A percentile compares a stretch with the other conserved stretches of the same genome.
These are phyloP conservation scores for Datisca glomerata DNA, from an alignment of 306 rosid species.

Conservation along the genomic window DNA sequence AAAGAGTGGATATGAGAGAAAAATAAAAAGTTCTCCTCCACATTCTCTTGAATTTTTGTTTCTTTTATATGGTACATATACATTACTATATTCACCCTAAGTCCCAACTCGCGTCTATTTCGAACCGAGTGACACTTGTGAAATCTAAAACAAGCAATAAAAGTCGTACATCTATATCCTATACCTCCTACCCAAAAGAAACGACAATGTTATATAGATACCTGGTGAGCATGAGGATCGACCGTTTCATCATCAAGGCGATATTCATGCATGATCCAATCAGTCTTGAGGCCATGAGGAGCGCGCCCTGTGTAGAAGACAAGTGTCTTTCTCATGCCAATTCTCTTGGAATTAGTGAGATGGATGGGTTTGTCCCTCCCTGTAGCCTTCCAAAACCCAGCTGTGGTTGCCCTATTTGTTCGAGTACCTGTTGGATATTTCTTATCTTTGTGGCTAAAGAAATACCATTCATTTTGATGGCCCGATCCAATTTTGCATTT, in stretches of 20 bases:
- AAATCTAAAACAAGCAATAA: too few relatives aligned
- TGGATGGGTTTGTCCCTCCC: constrained; percentile 94
- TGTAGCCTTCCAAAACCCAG: constrained; percentile 98
- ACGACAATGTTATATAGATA: too few relatives aligned
- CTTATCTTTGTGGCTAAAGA: constrained; percentile 97
- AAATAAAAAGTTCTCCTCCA: too few relatives aligned
- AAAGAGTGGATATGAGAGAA: too few relatives aligned
- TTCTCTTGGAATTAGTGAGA: constrained; percentile 51
- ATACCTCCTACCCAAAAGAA: too few relatives aligned
- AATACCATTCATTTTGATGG: constrained; percentile 94
- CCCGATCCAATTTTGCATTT: constrained; percentile 91
- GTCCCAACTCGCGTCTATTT: too few relatives aligned
- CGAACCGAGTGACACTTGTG: too few relatives aligned
- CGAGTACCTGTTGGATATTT: constrained; percentile 95
- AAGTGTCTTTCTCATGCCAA: constrained; percentile 96
- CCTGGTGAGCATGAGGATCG: too few relatives aligned
- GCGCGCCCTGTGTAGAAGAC: constrained; percentile 99
- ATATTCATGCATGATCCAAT: constrained; percentile 98
- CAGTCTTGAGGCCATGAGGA: constrained; percentile 94
- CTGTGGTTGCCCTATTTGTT: constrained; percentile 84
- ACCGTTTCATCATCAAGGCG: constrained; percentile 74
- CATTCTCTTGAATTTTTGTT: too few relatives aligned
- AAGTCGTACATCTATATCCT: too few relatives aligned
- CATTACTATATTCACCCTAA: too few relatives aligned
- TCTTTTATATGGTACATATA: too few relatives aligned